Conservation (phyloP, 2,329 filamentous ascomycete species). For the Periconia digitata region DNA sequence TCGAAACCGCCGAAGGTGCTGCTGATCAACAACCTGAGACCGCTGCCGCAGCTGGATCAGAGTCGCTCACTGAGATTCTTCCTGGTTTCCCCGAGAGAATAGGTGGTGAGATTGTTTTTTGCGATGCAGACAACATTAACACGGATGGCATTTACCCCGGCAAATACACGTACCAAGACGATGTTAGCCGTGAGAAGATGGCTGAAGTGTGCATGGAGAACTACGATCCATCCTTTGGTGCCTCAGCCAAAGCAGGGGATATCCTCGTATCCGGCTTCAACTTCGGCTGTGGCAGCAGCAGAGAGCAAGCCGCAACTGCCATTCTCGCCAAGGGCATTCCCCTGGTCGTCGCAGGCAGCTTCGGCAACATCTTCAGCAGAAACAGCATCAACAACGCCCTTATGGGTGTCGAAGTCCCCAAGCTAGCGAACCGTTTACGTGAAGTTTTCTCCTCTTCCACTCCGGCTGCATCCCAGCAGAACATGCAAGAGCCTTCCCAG, state of each 20-base stretch:
- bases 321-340: constrained; percentile 80
- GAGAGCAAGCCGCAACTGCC: constrained; percentile 87
- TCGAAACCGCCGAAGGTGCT: constrained; percentile 50
- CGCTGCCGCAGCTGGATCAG: constrained; percentile 35
- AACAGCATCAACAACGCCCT: constrained; percentile 81
- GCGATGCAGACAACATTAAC: constrained; percentile 82
- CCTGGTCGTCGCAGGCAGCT: constrained; percentile 77
- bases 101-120: constrained; percentile 84
- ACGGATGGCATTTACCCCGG: constrained; percentile 93
- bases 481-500: constrained; percentile 54
- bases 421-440: constrained; percentile 66
- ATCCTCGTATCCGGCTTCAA: constrained; percentile 86
- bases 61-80: constrained; percentile 66
- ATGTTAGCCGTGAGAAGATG: constrained; percentile 76
- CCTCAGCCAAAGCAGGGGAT: constrained; percentile 67
- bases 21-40: constrained; percentile 34
- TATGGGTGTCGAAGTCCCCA: constrained; percentile 70
- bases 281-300: constrained; percentile 79
- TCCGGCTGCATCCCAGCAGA: constrained; percentile 33
- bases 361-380: constrained; percentile 79
- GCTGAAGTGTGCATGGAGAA: constrained; percentile 91
- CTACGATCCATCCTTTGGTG: constrained; percentile 75
- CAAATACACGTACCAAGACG: constrained; percentile 90
- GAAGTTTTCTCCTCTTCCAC: constrained; percentile 54
- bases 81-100: constrained; percentile 86